Base-by-base conservation (phyloP, 116 monocot species). In the Posidonia oceanica region DNA sequence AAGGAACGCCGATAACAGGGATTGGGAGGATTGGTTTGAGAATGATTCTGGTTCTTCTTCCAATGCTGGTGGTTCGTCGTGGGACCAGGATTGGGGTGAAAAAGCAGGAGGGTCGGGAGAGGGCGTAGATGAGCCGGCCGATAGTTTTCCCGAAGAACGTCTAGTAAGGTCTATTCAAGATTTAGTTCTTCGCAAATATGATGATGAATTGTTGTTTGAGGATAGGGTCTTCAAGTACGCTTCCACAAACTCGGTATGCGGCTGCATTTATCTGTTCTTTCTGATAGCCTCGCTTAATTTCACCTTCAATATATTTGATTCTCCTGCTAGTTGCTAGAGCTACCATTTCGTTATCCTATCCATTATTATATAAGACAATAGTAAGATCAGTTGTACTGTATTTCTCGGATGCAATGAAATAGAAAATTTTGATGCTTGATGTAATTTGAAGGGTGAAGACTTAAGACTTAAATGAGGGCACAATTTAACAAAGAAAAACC, bases 21-120 rank as follows among this genome's bases (percentile, higher is more conserved):
- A 42, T 11, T 96, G 91, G 96, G 91, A 89, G 80, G 96, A 91
- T 79, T 96, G 96, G 96, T 37, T 96, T 8, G 73, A 69, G 39
- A 75, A 63, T 22, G 22, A 41, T n/a, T 48, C 48, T 22, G 22
- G 37, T 0, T 69, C 37, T 14, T 54, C 68, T 6, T 39, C 56
- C 4, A 67, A 75, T 4, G 62, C 44, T 41, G 44, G 36, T 48
- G 39, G 51, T 21, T 72, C 81, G 2, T 77, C 84, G 7, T 76
- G 80, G 83, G 67, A 80, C 66, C 42, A 69, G 36, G 81, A 80
- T 63, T 68, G 63, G 59, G 69, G 64, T 63, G 75, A 42, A 51
- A 66, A 53, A 12, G 52, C 39, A 5, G 68, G 7, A 22, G 59
- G 22, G 2, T 36, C 36, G 4, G 23, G 68, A 36, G 12, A 61